Conservation (phyloP, 139 green algal species). For the Chlorella sorokiniana region DNA sequence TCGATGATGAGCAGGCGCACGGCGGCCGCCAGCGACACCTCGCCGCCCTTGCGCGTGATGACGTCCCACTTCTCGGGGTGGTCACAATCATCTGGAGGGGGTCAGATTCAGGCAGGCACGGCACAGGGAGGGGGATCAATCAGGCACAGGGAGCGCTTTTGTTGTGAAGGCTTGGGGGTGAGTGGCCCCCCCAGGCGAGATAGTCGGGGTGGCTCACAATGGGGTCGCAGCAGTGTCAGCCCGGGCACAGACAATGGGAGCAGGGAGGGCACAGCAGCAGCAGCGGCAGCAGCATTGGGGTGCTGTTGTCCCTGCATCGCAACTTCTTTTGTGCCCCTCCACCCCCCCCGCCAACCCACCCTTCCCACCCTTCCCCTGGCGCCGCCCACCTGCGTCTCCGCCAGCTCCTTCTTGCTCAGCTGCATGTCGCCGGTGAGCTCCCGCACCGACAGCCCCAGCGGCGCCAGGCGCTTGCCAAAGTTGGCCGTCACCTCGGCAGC, state of each 20-base stretch:
- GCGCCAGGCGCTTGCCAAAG: slow-evolving; percentile 83
- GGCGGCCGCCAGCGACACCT: slow-evolving; percentile 71
- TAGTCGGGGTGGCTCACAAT: no score
- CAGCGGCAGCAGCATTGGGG: no score
- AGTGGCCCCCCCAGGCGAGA: no score
- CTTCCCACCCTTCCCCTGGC: background rate
- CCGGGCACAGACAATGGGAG: no score
- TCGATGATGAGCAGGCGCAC: slow-evolving; percentile 94
- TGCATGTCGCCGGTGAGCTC: slow-evolving; percentile 97
- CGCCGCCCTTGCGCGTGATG: slow-evolving; percentile 95
- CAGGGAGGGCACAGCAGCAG: no score
- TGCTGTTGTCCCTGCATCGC: no score
- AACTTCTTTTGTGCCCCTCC: no score
- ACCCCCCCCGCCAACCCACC: background rate
- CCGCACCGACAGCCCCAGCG: slow-evolving; percentile 82
- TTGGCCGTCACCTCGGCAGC: slow-evolving; percentile 87
- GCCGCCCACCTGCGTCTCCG: slow-evolving; percentile 66
- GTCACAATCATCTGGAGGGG: slow-evolving; percentile 97
- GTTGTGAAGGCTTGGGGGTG: no score
- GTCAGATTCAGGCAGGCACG: no score
- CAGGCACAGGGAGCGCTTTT: no score
- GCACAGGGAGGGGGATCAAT: slow-evolving; percentile 12
- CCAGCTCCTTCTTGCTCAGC: slow-evolving; percentile 94
- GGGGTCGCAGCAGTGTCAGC: no score
- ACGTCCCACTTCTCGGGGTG: slow-evolving; percentile 99